Conservation (phyloP, 129 eudicot species). For the Sambucus nigra region DNA sequence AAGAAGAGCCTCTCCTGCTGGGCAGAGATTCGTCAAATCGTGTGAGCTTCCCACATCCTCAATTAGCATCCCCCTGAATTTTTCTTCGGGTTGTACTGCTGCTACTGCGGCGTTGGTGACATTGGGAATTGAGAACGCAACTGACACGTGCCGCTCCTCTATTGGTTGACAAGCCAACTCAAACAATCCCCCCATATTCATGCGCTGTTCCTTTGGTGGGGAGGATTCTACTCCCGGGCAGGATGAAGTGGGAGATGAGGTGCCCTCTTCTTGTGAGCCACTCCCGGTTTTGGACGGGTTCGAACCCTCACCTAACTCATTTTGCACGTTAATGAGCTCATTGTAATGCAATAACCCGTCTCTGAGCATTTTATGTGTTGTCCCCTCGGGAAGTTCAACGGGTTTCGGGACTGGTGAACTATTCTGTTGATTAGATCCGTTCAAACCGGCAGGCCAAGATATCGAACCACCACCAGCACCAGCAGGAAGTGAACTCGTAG, state of each 20-base stretch:
- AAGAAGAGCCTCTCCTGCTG: constrained; percentile 28
- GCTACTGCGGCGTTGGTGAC: constrained; percentile 18
- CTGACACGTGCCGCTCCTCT: constrained; percentile 29
- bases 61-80: constrained; percentile 51
- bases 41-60: constrained; percentile 97
- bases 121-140: constrained; percentile 31
- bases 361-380: constrained; percentile 12
- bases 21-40: constrained; percentile 61
- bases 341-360: constrained; percentile 16
- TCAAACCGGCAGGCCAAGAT: constrained; percentile 57
- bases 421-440: constrained; percentile 42
- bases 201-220: constrained; percentile 30
- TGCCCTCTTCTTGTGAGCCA: constrained; percentile 69
- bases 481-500: constrained; percentile 46
- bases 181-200: constrained; percentile 21
- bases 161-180: constrained; percentile 30
- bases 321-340: constrained; percentile 7
- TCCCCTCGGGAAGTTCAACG: constrained; percentile 25
- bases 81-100: constrained; percentile 42
- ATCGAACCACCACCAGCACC: constrained; percentile 50
- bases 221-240: constrained; percentile 24
- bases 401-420: constrained; percentile 54
- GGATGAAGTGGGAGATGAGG: constrained; percentile 73
- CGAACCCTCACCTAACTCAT: constrained; percentile 16
- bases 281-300: constrained; percentile 34